These are phyloP conservation scores for Syncephalastrum contaminatum DNA, from an alignment of 371 early-diverging fungal genomes.

Conservation along the genomic window DNA sequence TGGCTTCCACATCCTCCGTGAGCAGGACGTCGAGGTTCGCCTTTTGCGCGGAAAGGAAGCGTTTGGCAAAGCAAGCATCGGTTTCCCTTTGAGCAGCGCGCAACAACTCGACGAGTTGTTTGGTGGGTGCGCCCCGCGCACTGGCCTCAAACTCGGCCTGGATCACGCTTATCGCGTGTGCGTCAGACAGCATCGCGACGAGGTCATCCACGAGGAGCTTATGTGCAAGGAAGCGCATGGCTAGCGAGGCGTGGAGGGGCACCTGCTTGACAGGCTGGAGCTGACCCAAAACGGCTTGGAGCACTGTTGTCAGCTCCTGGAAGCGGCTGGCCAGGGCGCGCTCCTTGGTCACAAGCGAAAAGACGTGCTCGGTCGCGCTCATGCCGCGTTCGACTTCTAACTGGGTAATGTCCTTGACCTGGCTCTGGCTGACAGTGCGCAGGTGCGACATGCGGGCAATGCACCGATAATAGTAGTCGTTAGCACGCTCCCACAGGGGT, in stretches of 20 bases:
- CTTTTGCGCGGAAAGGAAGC: conserved; percentile 32
- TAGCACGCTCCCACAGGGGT: conserved; percentile 58
- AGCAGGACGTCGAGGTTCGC: conserved; percentile 26
- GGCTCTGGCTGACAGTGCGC: conserved; percentile 53
- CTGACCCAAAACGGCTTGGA: conserved; percentile 40
- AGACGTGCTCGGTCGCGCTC: conserved; percentile 73
- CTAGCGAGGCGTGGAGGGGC: conserved; percentile 21
- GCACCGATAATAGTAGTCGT: conserved; percentile 72
- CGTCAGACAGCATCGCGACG: conserved; percentile 36
- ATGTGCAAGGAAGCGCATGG: conserved; percentile 31
- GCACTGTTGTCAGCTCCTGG: conserved; percentile 26
- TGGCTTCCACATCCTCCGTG: conserved; percentile 28
- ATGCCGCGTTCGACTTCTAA: conserved; percentile 71
- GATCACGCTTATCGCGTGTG: conserved; percentile 18
- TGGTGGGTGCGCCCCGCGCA: background rate
- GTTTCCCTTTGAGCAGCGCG: conserved; percentile 18
- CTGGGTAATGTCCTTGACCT: conserved; percentile 69
- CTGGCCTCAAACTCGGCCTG: conserved; percentile 18
- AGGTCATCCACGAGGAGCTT: conserved; percentile 53
- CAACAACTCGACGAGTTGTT: conserved; percentile 5
- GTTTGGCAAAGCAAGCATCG: conserved; percentile 32
- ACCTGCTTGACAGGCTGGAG: conserved; percentile 15
- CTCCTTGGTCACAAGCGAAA: conserved; percentile 62
- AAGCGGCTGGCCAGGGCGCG: conserved; percentile 44
- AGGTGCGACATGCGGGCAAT: conserved; percentile 69